phyloP scores from a whole-genome alignment of 1,284 basidiomycete species.

The Cerrena zonata region DNA sequence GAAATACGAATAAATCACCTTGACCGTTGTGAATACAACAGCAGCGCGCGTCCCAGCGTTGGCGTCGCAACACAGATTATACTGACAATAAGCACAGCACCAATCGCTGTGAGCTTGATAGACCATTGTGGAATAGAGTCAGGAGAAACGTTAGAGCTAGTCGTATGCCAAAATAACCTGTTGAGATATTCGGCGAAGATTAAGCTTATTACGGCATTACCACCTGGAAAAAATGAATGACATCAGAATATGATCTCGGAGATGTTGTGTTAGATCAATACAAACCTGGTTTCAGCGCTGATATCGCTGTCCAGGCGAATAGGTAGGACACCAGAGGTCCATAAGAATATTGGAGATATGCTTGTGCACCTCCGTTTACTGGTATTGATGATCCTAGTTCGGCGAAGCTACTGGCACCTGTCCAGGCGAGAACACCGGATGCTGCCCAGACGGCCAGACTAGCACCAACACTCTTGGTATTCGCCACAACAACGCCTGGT shows the following conservation, averaged over 20 bases:
- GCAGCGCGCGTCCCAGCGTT: slow-evolving; percentile 74
- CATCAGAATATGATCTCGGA: neutral
- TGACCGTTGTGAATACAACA: slow-evolving; percentile 82
- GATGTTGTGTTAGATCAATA: too few species aligned
- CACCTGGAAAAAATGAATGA: slow-evolving; percentile 34
- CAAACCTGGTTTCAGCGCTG: slow-evolving; percentile 78
- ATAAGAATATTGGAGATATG: slow-evolving; percentile 85
- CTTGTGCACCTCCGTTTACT: slow-evolving; percentile 86
- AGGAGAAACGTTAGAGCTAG: slow-evolving; percentile 57
- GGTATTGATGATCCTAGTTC: slow-evolving; percentile 82
- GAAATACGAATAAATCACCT: slow-evolving; percentile 43
- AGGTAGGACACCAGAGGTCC: slow-evolving; percentile 82
- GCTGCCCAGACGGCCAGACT: slow-evolving; percentile 76
- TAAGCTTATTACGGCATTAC: slow-evolving; percentile 65
- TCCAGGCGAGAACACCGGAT: slow-evolving; percentile 84
- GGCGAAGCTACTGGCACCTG: slow-evolving; percentile 86
- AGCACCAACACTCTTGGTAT: slow-evolving; percentile 80
- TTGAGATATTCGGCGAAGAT: slow-evolving; percentile 87
- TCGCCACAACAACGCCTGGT: slow-evolving; percentile 84
- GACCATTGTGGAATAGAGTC: slow-evolving; percentile 85
- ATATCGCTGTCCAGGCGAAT: slow-evolving; percentile 86
- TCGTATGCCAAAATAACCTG: slow-evolving; percentile 65
- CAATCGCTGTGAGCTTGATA: slow-evolving; percentile 82
- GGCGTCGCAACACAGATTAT: slow-evolving; percentile 74
- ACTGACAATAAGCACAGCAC: slow-evolving; percentile 70